Conservation (phyloP, 2,329 filamentous ascomycete species). For the Colletotrichum orchidophilum region DNA sequence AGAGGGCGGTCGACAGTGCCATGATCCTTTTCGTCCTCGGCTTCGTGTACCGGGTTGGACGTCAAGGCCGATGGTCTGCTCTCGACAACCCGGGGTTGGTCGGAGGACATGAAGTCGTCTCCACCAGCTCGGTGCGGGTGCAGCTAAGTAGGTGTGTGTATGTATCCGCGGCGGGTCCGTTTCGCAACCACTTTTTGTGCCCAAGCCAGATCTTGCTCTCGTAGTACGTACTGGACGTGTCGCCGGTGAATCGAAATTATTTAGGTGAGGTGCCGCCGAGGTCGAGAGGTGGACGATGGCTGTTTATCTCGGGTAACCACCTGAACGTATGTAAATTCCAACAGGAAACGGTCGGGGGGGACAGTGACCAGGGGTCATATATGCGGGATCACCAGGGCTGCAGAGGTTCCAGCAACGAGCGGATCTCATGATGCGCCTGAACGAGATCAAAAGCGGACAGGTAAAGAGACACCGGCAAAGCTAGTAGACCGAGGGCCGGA, state of each 20-base stretch:
- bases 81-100: constrained; percentile 35
- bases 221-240: not conserved
- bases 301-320: not conserved
- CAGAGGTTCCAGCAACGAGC: constrained; percentile 29
- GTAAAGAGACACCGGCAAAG: constrained; percentile 29
- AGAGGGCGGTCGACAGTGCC: constrained; percentile 31
- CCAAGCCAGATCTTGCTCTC: not conserved
- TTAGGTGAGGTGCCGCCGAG: not conserved
- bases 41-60: constrained; percentile 32
- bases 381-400: constrained; percentile 33
- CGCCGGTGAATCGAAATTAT: not conserved
- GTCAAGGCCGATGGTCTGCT: constrained; percentile 34
- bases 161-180: not conserved
- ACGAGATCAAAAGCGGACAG: constrained; percentile 32
- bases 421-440: constrained; percentile 34
- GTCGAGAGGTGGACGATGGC: not conserved
- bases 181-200: not conserved
- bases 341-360: constrained; percentile 12
- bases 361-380: constrained; percentile 32
- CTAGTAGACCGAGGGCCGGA: constrained; percentile 32
- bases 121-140: constrained; percentile 29
- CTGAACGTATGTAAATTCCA: constrained; percentile 1
- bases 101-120: constrained; percentile 37
- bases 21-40: constrained; percentile 33
- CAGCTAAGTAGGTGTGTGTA: not conserved